A percentile compares a stretch with the other conserved stretches of the same genome.
phyloP scores from a whole-genome alignment of 2,329 filamentous ascomycete species.

The Venturia effusa region DNA sequence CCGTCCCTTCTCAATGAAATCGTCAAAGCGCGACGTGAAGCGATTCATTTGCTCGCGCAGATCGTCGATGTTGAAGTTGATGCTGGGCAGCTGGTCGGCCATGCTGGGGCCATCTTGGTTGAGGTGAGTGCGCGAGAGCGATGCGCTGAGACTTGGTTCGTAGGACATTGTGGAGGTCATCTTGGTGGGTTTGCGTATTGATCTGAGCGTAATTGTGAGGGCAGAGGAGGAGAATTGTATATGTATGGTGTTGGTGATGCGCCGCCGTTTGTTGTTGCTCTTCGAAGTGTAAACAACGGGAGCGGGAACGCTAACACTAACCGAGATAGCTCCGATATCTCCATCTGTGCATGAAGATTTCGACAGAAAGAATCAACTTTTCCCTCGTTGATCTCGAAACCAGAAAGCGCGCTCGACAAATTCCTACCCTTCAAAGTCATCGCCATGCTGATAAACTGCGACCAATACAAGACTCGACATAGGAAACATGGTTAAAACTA shows the following conservation, averaged over 20 bases:
- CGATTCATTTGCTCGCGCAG: conserved; percentile 89
- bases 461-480: neutral
- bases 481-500: neutral
- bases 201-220: too few relatives aligned
- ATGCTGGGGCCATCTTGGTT: conserved; percentile 47
- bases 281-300: neutral
- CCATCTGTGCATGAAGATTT: neutral
- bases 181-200: neutral
- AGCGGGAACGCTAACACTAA: neutral
- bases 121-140: conserved; percentile 47
- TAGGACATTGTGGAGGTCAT: conserved; percentile 31
- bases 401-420: neutral
- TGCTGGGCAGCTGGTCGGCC: conserved; percentile 70
- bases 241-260: neutral
- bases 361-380: neutral
- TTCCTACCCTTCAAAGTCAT: neutral
- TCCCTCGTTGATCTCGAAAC: neutral
- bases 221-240: neutral
- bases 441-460: neutral
- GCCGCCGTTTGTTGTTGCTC: neutral
- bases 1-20: conserved; percentile 83
- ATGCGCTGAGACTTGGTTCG: conserved; percentile 58
- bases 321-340: too few relatives aligned
- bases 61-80: conserved; percentile 95
- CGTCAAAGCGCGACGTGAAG: conserved; percentile 83